Evolutionary conservation across 306 rosid species (phyloP).

Genomic region (Carpinus fangiana): DNA sequence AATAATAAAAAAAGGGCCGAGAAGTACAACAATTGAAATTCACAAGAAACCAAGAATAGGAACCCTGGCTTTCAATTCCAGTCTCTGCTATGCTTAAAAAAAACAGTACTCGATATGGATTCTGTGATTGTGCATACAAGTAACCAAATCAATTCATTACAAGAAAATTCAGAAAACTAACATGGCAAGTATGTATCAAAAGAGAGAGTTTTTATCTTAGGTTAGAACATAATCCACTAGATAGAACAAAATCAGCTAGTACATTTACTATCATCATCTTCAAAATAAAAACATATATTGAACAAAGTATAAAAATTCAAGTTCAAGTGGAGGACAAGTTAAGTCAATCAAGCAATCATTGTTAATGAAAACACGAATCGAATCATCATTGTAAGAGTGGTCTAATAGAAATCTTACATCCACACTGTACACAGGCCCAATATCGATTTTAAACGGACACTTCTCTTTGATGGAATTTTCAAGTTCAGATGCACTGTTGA

Average conservation of each 20-base stretch:
- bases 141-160: background rate
- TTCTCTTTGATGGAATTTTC: slow-evolving; percentile 73
- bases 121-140: background rate
- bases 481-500: slow-evolving; percentile 54
- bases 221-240: background rate
- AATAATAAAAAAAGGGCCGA: background rate
- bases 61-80: background rate
- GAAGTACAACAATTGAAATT: slow-evolving; percentile 1
- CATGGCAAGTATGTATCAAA: background rate
- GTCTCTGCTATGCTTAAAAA: background rate
- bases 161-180: background rate
- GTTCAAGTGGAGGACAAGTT: background rate
- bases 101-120: background rate
- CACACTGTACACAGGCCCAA: slow-evolving; percentile 83
- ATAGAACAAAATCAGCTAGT: background rate
- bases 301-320: background rate
- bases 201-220: background rate
- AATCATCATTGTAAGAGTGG: background rate
- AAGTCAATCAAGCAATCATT: background rate
- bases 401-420: slow-evolving; percentile 52
- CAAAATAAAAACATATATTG: background rate
- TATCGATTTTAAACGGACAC: slow-evolving; percentile 77
- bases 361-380: background rate
- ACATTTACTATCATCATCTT: background rate
- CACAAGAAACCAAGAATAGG: background rate